Base-by-base conservation (phyloP, 257 asterid species). In the Gentiana macrophylla region DNA sequence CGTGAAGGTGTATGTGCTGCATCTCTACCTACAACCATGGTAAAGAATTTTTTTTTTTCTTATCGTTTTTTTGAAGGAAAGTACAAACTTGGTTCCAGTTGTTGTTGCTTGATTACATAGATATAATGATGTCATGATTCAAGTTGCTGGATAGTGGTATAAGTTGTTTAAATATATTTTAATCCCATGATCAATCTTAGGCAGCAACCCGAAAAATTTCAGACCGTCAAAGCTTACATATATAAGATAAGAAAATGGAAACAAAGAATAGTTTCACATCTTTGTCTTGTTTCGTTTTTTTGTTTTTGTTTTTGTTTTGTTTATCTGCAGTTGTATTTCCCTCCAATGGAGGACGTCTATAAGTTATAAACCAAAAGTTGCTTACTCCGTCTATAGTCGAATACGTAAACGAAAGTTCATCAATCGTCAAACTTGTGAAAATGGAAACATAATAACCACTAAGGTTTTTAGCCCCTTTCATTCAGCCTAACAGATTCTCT, bases 1-100 rank as follows among this genome's bases (percentile, higher is more conserved):
- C 98, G 97, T 56, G 98, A 91, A 74, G 98, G 98, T 61, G 98
- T 91, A 63, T 91, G 98, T 68, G 98, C 98, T 68, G 98, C 98
- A 67, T 91, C 98, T 54, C 80, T 91, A 71, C 98, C 98, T 46
- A 91, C 98, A 59, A 91, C 98, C 47, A 91, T 91, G 98, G 97
- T 87, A 69, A 66, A 50, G 57, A n/a, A 3, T 0, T 24, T 24
- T 24, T 54, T n/a, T 6, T 60, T 60, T n/a, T 50, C 1, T 12
- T 15, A 15, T 24, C 24, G 6, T 10, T 41, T 41, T 10, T 3
- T 3, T 41, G 8, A 41, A 15, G 34, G 46, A 13, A 51, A 12
- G 8, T 43, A 2, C 43, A 1, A 35, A 54, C 49, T 10, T 34
- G 37, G 9, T 66, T 62, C 64, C 52, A 11, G 3, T 50, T 65